phyloP scores from a whole-genome alignment of 164 flowering plant genomes.

The Warburgia ugandensis region DNA sequence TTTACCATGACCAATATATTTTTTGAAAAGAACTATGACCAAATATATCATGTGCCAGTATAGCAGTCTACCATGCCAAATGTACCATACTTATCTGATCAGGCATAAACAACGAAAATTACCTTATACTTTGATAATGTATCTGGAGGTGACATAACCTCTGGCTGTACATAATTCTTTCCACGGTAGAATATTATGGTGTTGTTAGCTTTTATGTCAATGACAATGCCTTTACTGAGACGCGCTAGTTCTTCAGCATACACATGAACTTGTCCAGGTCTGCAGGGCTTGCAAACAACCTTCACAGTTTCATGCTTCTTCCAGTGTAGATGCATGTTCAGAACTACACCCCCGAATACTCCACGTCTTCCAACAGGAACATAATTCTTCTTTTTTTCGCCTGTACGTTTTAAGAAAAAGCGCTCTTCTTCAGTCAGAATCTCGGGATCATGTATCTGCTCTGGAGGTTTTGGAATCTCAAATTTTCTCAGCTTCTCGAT shows the following conservation, averaged over 20 bases:
- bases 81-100: background rate
- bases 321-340: conserved; percentile 98
- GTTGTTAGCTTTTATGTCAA: conserved; percentile 69
- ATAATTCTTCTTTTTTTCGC: conserved; percentile 87
- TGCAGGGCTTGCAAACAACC: conserved; percentile 81
- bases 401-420: conserved; percentile 82
- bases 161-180: conserved; percentile 83
- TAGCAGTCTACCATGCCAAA: background rate
- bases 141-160: conserved; percentile 81
- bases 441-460: conserved; percentile 77
- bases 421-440: conserved; percentile 81
- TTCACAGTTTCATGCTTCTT: conserved; percentile 90
- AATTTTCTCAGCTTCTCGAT: conserved; percentile 82
- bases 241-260: conserved; percentile 81
- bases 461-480: conserved; percentile 53
- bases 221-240: conserved; percentile 75
- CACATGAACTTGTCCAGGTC: conserved; percentile 73
- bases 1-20: background rate
- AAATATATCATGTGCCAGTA: background rate
- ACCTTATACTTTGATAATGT: conserved; percentile 84
- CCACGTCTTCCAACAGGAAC: conserved; percentile 89
- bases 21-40: background rate
- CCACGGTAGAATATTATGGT: conserved; percentile 79
- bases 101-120: conserved; percentile 7
- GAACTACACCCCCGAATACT: conserved; percentile 95